A percentile compares a stretch with the other conserved stretches of the same genome.
These are phyloP conservation scores for Xylariaceae sp. DNA, from an alignment of 2,329 filamentous ascomycete genomes.

Conservation along the genomic window DNA sequence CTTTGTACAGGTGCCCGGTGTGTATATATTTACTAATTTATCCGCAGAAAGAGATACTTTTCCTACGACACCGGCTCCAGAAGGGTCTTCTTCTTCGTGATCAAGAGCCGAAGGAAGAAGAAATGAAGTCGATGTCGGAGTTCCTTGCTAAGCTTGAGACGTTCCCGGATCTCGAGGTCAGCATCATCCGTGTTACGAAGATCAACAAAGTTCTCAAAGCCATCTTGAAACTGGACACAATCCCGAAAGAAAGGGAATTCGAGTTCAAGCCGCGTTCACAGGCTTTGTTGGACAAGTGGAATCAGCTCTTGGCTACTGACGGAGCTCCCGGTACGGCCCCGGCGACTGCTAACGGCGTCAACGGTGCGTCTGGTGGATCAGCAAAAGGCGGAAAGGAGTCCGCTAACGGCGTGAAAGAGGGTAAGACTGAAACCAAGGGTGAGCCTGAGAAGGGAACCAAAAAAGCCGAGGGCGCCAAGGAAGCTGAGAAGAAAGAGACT, in stretches of 20 bases:
- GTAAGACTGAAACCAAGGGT: conserved; percentile 33
- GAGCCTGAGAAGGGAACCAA: conserved; percentile 37
- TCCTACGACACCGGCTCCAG: conserved; percentile 91
- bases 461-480: conserved; percentile 36
- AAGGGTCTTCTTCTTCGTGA: conserved; percentile 89
- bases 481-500: conserved; percentile 45
- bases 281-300: conserved; percentile 85
- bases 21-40: conserved; percentile 39
- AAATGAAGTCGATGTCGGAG: conserved; percentile 78
- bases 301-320: conserved; percentile 72
- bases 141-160: conserved; percentile 81
- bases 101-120: conserved; percentile 80
- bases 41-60: conserved; percentile 77
- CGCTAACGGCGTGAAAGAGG: conserved; percentile 37
- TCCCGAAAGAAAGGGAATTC: conserved; percentile 87
- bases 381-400: conserved; percentile 38
- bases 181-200: conserved; percentile 88
- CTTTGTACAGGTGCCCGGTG: background rate
- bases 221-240: conserved; percentile 82
- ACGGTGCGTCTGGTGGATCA: conserved; percentile 44
- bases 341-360: conserved; percentile 51
- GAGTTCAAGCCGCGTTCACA: conserved; percentile 85
- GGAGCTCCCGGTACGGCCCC: conserved; percentile 38
- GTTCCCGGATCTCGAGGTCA: conserved; percentile 78
- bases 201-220: conserved; percentile 98